Evolutionary conservation across 2,329 filamentous ascomycete genomes (phyloP), one percentile per base, ranked within the genome.

Genomic region (Bipolaris oryzae): DNA sequence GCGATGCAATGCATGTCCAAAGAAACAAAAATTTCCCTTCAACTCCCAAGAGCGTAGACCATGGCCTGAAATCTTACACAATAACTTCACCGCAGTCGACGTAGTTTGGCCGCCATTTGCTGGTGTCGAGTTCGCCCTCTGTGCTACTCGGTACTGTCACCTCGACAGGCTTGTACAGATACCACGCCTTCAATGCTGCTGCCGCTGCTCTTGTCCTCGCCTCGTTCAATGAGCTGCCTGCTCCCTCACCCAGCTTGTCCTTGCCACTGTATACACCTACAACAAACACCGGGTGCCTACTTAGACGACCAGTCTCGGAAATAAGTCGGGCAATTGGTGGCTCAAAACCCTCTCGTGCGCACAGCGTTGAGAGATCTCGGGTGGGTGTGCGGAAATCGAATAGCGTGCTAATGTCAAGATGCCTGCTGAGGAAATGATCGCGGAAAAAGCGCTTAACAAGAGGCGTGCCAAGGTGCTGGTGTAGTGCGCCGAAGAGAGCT

Each of bases 181-280:
- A 99, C 95, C 95, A 99, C 5, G 89, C 84, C 82, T 96, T 96
- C 72, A 99, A 82, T 16, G 92, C 88, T 61, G 89, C 88, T 70
- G 96, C 93, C 35, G 91, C 87, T 18, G 95, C 95, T 75, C 91
- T 85, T 62, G 85, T 83, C 62, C 91, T 86, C 31, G 90, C 94
- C 69, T 92, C 85, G 64, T 92, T 83, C 54, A 98, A 80, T 76
- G 85, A 93, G 46, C 89, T 81, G 21, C 90, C 95, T 18, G 88
- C 84, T n/a, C 88, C 95, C 80, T 99, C 94, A 53, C 94, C 95
- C 39, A 99, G 82, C 83, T 95, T 94, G 75, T 99, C 93, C 58
- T 84, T 82, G 49, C 94, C 95, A 65, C 90, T 96, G 80, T 90
- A 99, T 60, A 99, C 93, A 56, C 94, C 95, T 13, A 99, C 93